Evolutionary conservation across 2,329 filamentous ascomycete genomes (phyloP).

Genomic region (Hymenoscyphus fraxineus): DNA sequence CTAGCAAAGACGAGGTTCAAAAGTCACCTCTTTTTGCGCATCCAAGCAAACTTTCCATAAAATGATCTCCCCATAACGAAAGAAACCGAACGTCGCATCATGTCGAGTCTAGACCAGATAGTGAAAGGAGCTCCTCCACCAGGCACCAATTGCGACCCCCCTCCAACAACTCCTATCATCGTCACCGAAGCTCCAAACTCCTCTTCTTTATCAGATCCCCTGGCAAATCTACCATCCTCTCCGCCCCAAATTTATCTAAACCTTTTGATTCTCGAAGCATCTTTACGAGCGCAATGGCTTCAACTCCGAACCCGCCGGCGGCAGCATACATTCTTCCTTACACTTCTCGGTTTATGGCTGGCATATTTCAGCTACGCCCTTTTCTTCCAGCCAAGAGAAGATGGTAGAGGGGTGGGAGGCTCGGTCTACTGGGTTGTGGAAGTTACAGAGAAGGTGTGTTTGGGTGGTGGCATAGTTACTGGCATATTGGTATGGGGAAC

Average conservation of each 20-base stretch:
- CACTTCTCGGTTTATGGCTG: conserved; percentile 76
- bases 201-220: conserved; percentile 32
- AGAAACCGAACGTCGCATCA: conserved; percentile 13
- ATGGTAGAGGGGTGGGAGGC: conserved; percentile 85
- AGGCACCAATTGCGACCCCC: conserved; percentile 39
- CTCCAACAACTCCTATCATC: conserved; percentile 40
- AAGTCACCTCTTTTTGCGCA: not conserved
- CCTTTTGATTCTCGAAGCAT: conserved; percentile 92
- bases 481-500: conserved; percentile 87
- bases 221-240: conserved; percentile 36
- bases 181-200: conserved; percentile 33
- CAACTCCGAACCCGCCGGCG: conserved; percentile 82
- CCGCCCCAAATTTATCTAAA: conserved; percentile 79
- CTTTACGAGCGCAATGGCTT: conserved; percentile 87
- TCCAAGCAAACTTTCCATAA: not conserved
- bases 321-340: conserved; percentile 89
- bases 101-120: conserved; percentile 62
- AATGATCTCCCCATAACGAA: conserved; percentile 23
- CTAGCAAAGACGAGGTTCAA: not conserved
- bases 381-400: conserved; percentile 92
- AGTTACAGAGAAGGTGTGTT: conserved; percentile 81
- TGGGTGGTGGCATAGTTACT: conserved; percentile 87
- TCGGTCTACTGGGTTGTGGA: conserved; percentile 97
- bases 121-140: conserved; percentile 83
- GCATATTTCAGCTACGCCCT: conserved; percentile 82